Conservation (phyloP, 148 eudicot genomes). For the Arctostaphylos glauca region DNA sequence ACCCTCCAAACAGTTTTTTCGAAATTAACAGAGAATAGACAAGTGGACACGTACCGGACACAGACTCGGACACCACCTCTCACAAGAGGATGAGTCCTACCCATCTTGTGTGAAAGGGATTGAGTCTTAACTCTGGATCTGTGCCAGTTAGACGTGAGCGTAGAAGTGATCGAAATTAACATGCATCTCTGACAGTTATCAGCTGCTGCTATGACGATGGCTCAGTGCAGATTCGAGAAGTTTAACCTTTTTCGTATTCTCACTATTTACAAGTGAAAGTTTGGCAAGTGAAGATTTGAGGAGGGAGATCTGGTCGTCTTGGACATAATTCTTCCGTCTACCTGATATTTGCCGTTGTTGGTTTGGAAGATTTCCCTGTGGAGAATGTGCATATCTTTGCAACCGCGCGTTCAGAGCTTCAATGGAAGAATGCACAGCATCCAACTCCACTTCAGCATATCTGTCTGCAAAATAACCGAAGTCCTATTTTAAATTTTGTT, state of each 20-base stretch:
- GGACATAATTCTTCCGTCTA: slow-evolving; percentile 36
- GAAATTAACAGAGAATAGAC: not conserved
- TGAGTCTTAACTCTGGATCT: not conserved
- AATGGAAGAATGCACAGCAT: slow-evolving; percentile 74
- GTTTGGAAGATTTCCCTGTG: slow-evolving; percentile 32
- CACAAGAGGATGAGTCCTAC: not conserved
- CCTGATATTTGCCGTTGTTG: slow-evolving; percentile 32
- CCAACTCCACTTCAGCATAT: slow-evolving; percentile 69
- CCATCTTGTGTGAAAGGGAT: not conserved
- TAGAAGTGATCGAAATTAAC: not conserved
- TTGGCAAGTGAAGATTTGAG: slow-evolving; percentile 64
- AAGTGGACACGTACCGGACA: not conserved
- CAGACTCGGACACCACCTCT: not conserved
- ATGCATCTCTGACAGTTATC: not conserved
- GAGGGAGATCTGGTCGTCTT: slow-evolving; percentile 56
- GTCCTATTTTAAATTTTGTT: not conserved
- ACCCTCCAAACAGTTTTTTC: not conserved
- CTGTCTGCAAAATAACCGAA: slow-evolving; percentile 53
- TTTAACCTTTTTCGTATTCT: slow-evolving; percentile 72
- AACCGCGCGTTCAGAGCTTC: slow-evolving; percentile 72
- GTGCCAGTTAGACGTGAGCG: not conserved
- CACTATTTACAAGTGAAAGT: slow-evolving; percentile 81
- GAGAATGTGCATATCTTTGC: slow-evolving; percentile 51
- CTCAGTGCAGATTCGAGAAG: slow-evolving; percentile 71
- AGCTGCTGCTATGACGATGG: slow-evolving; percentile 32